Base-by-base conservation (phyloP, 2,329 filamentous ascomycete genomes). In the Exophiala dermatitidis region DNA sequence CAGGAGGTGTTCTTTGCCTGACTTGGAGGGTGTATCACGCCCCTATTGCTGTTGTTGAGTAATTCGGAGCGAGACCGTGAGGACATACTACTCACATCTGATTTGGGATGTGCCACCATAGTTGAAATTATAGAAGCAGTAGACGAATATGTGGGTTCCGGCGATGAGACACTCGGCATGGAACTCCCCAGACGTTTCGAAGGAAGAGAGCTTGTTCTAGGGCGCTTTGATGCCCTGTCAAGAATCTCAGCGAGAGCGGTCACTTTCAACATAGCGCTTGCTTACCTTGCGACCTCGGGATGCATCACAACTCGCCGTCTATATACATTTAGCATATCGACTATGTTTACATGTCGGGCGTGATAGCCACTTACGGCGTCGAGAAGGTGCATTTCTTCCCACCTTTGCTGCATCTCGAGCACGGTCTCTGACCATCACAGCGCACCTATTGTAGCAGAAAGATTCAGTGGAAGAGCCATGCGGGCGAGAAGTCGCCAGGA, bases 381-480 rank as follows among this genome's bases (percentile, higher is more conserved):
- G 49, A 52, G 42, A 52, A 52, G n/a, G 49, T 52, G 41, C 49
- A 52, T 46, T 52, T n/a, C 42, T 52, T 52, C 32, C 33, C 33
- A 40, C 49, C 33, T 52, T 52, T 52, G 33, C 42, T 46, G 49
- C 49, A 52, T 40, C 49, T 46, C 42, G 46, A 46, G 46, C 49
- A 52, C 12, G 49, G 49, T 52, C 49, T 52, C 42, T 52, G 31
- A 8, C 49, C 49, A 31, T 46, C 42, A 40, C 49, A 52, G 12
- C 49, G 49, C 19, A 46, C 49, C 31, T 52, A 28, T 26, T 28
- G n/a, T 43, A 28, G 41, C 26, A 28, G 41, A 5, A 33, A 33
- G 44, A 46, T 26, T 36, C 29, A 46, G 44, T 30, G 40, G 8
- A 7, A 9, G 7, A 6, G 12, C 7, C 9, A 46, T 28, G 32